Percentiles rank a stretch among this genome's conserved stretches.
Evolutionary conservation across 1,284 basidiomycete genomes (phyloP).

Genomic region (Trichosporon inkin): DNA sequence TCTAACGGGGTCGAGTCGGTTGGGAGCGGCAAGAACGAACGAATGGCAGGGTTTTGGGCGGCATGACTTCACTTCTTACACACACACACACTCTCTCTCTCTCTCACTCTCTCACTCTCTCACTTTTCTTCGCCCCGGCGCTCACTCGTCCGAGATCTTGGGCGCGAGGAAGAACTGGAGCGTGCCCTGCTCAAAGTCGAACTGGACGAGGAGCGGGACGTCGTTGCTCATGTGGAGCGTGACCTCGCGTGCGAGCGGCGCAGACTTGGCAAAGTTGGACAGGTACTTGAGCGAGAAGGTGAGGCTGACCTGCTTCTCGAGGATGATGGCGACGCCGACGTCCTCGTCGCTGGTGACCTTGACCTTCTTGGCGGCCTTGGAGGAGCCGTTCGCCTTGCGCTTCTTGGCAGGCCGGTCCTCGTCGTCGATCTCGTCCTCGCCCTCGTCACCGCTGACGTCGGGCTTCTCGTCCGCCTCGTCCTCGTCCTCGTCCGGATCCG

Average conservation of each 20-base stretch:
- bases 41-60: no score
- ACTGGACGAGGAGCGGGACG: constrained; percentile 74
- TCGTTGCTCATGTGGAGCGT: constrained; percentile 85
- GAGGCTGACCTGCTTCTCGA: constrained; percentile 85
- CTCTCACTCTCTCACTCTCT: neutral
- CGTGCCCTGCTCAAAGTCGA: constrained; percentile 50
- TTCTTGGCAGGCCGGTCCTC: constrained; percentile 43
- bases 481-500: constrained; percentile 56
- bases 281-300: constrained; percentile 98
- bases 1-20: neutral
- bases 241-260: constrained; percentile 68
- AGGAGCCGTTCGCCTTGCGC: constrained; percentile 45
- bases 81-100: neutral
- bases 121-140: neutral
- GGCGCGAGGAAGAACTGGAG: constrained; percentile 50
- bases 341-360: constrained; percentile 54
- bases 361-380: constrained; percentile 58
- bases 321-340: constrained; percentile 69
- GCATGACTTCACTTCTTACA: neutral
- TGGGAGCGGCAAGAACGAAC: neutral
- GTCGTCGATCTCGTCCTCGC: constrained; percentile 52
- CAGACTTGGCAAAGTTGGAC: constrained; percentile 92
- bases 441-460: constrained; percentile 49
- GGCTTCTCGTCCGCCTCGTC: constrained; percentile 53
- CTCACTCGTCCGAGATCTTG: constrained; percentile 34